These are phyloP conservation scores for Fusarium foetens DNA, from an alignment of 2,329 filamentous ascomycete species.

Conservation along the genomic window DNA sequence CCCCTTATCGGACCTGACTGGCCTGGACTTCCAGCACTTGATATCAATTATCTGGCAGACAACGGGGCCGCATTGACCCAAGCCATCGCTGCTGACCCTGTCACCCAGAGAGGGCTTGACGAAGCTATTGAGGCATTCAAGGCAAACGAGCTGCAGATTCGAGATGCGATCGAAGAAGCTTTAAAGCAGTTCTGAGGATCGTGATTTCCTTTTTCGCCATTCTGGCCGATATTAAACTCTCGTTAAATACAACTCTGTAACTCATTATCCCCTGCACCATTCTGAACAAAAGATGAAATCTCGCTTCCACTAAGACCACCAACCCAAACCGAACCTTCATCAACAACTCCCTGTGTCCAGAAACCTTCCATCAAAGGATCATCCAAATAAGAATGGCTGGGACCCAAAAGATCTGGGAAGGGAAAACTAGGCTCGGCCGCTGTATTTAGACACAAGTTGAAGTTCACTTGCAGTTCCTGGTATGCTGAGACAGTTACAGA, in stretches of 20 bases:
- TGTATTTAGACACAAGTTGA: not conserved
- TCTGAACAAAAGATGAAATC: not conserved
- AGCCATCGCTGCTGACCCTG: not conserved
- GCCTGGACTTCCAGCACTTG: not conserved
- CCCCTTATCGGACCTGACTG: not conserved
- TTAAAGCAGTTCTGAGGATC: not conserved
- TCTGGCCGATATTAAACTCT: not conserved
- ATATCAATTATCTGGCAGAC: not conserved
- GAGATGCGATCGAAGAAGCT: not conserved
- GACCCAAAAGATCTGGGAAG: not conserved
- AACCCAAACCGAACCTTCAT: not conserved
- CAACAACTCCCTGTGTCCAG: not conserved
- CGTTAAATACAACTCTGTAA: not conserved
- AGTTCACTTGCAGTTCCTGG: not conserved
- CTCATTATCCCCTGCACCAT: not conserved
- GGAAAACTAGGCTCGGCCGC: not conserved
- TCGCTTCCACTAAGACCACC: not conserved
- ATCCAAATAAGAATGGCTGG: not conserved
- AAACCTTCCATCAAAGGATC: not conserved
- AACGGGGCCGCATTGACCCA: not conserved
- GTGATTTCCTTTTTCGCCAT: too few relatives aligned
- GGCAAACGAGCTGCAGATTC: not conserved
- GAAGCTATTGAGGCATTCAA: conserved; percentile 2
- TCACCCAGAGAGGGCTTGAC: not conserved
- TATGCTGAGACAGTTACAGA: not conserved